Evolutionary conservation across 208 protist genomes (phyloP), one percentile per base, ranked within the genome.

Genomic region (Leishmania aethiopica): DNA sequence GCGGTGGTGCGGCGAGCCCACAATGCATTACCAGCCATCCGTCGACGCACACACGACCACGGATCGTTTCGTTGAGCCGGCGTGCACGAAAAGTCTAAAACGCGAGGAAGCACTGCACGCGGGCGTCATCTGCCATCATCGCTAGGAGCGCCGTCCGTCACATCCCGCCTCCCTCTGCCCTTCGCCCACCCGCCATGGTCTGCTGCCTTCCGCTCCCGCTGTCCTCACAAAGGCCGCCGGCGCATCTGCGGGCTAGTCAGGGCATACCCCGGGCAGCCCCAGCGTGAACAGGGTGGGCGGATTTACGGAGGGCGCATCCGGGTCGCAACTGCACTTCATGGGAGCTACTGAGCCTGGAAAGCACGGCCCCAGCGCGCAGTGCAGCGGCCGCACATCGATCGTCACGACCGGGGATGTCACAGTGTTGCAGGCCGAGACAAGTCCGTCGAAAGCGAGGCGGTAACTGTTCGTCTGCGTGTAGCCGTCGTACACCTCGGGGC

Each of bases 361-460:
- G 32, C 74, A 57, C 3, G 40, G 25, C 72, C 59, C 76, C 28
- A n/a, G 53, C 42, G 59, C 62, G n/a, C 73, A 78, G 53, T 35
- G 60, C 60, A 73, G 73, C 28, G 82, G 82, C 3, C 93, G 88
- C 67, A 93, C 47, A 75, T 96, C 93, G 32, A 94, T 77, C 28
- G 91, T 94, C 40, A 95, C 82, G 76, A 96, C 59, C 22, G 77
- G 77, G 40, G 73, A 87, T 17, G 79, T 80, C 47, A 91, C 76
- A 3, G 28, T 55, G 84, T 97, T 97, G 84, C 87, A 95, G 1
- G 81, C 80, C 2, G 92, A 94, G 25, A 97, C 74, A 28, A 97
- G 55, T 1, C 67, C 85, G 37, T 84, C 90, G 86, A 97, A 97
- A 6, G 75, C 77, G 19, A 97, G 89, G 67, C 81, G 53, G 67